Base-by-base conservation (phyloP, 2,329 filamentous ascomycete species). In the Rhynchosporium graminicola region DNA sequence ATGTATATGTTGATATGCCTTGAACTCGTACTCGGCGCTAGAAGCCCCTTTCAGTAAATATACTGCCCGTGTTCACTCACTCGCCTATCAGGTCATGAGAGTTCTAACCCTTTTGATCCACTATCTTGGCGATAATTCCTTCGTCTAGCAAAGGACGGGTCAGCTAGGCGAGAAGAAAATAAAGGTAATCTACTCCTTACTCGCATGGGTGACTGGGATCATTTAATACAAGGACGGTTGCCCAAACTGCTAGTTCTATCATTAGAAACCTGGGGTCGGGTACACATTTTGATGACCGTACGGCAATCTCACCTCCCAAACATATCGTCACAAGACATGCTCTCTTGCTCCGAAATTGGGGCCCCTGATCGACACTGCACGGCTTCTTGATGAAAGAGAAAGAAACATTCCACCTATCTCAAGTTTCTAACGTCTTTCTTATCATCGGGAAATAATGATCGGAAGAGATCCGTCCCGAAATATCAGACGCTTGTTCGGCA, bases 101-200 rank as follows among this genome's bases (percentile, higher is more conserved):
- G 6, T 10, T 54, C 51, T 54, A 33, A 54, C 33, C 51, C 40
- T 9, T 57, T 57, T 12, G 15, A 43, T 13, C 38, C 40, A 57
- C 29, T 46, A 45, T 47, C 54, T 57, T 57, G 40, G 54, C 43
- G 54, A 57, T 38, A 57, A 57, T 57, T 36, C 4, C 28, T 57
- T 46, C 26, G 26, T 56, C 42, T 46, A 10, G n/a, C 9, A 42
- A 54, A 40, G 36, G 51, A 20, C 38, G 26, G n/a, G 33, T 31
- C 33, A 52, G 50, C 36, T 31, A 54, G 10, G 36, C 13, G 20
- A 28, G n/a, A 46, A 26, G 20, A 20, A 9, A 26, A 28, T n/a
- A 20, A 46, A 20, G 9, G 26, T 20, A 42, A 40, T 20, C 51
- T 13, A 36, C 29, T 36, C 31, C 48, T 51, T n/a, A n/a, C 50